Evolutionary conservation across 2,329 filamentous ascomycete species (phyloP).

Genomic region (Fonsecaea nubica): DNA sequence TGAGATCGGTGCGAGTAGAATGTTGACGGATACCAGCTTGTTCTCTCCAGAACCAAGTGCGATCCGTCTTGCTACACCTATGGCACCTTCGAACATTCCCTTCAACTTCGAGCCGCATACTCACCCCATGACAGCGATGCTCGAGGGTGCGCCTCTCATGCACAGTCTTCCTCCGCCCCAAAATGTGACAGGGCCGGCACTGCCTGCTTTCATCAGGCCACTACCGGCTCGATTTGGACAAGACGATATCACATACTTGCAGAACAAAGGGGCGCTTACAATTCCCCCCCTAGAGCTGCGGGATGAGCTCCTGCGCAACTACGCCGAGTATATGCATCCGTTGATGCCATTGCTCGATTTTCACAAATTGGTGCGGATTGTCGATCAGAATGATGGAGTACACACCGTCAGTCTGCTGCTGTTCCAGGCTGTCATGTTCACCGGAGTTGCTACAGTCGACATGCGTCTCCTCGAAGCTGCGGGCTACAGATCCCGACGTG

Average conservation of each 20-base stretch:
- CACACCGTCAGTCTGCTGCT: conserved; percentile 75
- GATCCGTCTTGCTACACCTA: too few relatives aligned
- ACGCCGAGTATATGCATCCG: conserved; percentile 86
- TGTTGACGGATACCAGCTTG: too few relatives aligned
- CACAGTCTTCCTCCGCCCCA: too few relatives aligned
- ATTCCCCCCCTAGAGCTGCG: conserved; percentile 73
- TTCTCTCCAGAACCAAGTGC: too few relatives aligned
- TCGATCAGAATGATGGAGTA: conserved; percentile 74
- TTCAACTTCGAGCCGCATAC: too few relatives aligned
- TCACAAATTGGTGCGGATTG: conserved; percentile 68
- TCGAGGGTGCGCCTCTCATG: too few relatives aligned
- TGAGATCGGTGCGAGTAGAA: too few relatives aligned
- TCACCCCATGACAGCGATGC: too few relatives aligned
- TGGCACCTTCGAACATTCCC: too few relatives aligned
- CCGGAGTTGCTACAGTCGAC: conserved; percentile 77
- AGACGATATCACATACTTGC: conserved; percentile 82
- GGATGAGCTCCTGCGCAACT: conserved; percentile 78
- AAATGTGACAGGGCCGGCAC: neutral
- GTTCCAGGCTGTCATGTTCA: conserved; percentile 94
- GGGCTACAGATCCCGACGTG: neutral
- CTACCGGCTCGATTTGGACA: conserved; percentile 75
- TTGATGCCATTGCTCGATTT: conserved; percentile 87
- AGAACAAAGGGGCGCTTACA: conserved; percentile 80
- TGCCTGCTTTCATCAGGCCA: conserved; percentile 76
- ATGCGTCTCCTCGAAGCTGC: neutral